These are phyloP conservation scores for Trichoderma endophyticum DNA, from an alignment of 2,329 filamentous ascomycete species.

Conservation along the genomic window DNA sequence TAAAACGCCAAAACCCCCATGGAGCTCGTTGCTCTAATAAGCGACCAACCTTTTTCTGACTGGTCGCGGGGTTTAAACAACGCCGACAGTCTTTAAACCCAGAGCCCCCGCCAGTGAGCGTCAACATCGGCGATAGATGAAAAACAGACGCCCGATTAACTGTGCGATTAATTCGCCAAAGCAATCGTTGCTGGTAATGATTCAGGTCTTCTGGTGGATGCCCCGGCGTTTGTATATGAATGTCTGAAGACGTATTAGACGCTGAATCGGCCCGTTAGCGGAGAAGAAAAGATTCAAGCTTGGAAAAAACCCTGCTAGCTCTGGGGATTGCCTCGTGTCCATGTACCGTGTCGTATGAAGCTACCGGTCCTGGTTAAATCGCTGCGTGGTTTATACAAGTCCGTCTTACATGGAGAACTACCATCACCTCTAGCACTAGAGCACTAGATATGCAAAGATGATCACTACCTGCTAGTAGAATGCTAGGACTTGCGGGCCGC, in stretches of 20 bases:
- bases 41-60: neutral
- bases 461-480: neutral
- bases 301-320: conserved; percentile 1
- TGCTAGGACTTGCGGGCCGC: neutral
- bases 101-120: neutral
- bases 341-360: neutral
- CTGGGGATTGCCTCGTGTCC: neutral
- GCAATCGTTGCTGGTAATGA: neutral
- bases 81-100: neutral
- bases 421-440: neutral
- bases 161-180: neutral
- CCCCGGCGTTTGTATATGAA: neutral
- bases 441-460: neutral
- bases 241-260: neutral
- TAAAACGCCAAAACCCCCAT: neutral
- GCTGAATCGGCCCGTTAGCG: neutral
- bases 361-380: neutral
- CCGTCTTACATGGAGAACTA: neutral
- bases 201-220: neutral
- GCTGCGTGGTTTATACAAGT: neutral
- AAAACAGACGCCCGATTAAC: neutral
- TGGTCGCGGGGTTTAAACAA: neutral
- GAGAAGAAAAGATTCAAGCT: neutral
- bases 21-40: neutral
- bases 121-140: neutral